These are phyloP conservation scores for Tulasnella sp. DNA, from an alignment of 768 basidiomycete species.

Conservation along the genomic window DNA sequence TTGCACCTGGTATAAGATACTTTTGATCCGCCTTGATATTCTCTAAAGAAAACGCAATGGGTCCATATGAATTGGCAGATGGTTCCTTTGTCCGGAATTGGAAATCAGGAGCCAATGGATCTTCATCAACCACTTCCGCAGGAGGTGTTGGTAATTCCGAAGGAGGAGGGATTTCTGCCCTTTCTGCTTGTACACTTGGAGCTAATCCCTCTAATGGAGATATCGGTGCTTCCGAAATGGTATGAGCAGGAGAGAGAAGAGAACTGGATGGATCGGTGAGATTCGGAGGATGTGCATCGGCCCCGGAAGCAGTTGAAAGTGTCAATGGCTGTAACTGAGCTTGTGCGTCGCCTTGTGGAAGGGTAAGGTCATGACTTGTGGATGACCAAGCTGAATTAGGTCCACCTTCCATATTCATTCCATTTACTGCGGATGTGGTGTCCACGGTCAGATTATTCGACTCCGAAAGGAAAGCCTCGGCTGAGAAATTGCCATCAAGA, in stretches of 20 bases:
- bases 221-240: not conserved
- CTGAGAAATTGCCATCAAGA: too few relatives aligned
- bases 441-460: too few relatives aligned
- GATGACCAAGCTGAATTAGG: too few relatives aligned
- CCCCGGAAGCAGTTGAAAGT: too few relatives aligned
- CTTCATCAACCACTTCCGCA: slow-evolving; percentile 15
- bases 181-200: slow-evolving; percentile 6
- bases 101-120: slow-evolving; percentile 8
- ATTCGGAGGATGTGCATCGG: too few relatives aligned
- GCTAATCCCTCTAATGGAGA: slow-evolving; percentile 4
- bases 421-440: too few relatives aligned
- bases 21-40: slow-evolving; percentile 59
- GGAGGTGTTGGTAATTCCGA: slow-evolving; percentile 12
- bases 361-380: too few relatives aligned
- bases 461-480: too few relatives aligned
- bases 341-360: too few relatives aligned
- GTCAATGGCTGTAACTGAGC: too few relatives aligned
- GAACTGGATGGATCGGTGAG: too few relatives aligned
- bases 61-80: slow-evolving; percentile 39
- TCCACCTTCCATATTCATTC: too few relatives aligned
- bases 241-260: slow-evolving; percentile 8
- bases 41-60: slow-evolving; percentile 56
- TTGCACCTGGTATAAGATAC: slow-evolving; percentile 46
- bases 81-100: slow-evolving; percentile 7
- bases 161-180: not conserved